Percentiles rank a stretch among this genome's conserved stretches.
Evolutionary conservation across 1,284 basidiomycete genomes (phyloP).

Genomic region (Pascua guehoae): DNA sequence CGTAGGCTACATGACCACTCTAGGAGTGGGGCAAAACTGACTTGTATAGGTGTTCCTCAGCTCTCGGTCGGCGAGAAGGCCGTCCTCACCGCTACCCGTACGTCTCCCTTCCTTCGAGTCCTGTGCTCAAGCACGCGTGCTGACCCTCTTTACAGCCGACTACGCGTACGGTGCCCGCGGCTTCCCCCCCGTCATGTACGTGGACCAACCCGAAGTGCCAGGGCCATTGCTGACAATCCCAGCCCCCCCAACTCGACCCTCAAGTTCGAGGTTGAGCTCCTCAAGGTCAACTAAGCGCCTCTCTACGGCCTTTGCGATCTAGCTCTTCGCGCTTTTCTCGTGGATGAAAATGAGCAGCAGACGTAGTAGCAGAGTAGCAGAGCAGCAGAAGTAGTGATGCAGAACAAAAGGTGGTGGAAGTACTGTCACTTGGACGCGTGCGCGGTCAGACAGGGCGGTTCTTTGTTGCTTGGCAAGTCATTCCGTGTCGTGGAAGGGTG

Average conservation of each 20-base stretch:
- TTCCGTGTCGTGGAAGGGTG: too few species aligned
- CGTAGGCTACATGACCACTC: too few species aligned
- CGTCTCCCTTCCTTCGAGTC: background rate
- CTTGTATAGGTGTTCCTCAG: conserved; percentile 55
- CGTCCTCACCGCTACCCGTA: conserved; percentile 54
- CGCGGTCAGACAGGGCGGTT: too few species aligned
- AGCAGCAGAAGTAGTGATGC: too few species aligned
- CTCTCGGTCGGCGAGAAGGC: conserved; percentile 76
- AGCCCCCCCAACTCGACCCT: conserved; percentile 54
- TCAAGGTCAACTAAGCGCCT: conserved; percentile 50
- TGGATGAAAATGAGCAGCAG: too few species aligned
- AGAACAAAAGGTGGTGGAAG: too few species aligned
- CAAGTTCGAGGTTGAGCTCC: conserved; percentile 57
- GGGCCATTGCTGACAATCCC: background rate
- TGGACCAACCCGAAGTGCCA: background rate
- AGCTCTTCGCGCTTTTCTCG: too few species aligned
- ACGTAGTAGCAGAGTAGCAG: too few species aligned
- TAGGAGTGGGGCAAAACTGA: too few species aligned
- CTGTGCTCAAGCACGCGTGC: conserved; percentile 7
- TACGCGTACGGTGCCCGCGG: conserved; percentile 43
- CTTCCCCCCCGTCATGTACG: conserved; percentile 69
- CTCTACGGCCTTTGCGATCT: too few species aligned
- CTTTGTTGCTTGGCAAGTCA: too few species aligned
- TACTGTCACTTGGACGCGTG: too few species aligned
- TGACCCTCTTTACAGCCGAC: conserved; percentile 19